Conservation (phyloP, 345 rosid genomes). For the Firmiana major region DNA sequence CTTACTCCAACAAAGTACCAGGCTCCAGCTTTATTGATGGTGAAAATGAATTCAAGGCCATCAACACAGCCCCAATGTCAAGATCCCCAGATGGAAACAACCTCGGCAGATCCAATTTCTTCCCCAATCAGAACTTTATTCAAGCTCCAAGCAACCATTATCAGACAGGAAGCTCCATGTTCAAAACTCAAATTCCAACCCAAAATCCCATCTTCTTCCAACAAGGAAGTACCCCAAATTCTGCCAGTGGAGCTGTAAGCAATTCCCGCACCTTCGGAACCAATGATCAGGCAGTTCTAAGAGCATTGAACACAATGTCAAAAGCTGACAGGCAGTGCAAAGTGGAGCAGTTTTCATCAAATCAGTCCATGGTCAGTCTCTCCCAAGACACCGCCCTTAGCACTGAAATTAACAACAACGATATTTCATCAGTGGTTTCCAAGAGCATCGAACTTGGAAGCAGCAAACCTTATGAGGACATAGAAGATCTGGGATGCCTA, state of each 20-base stretch:
- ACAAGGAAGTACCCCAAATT: conserved; percentile 6
- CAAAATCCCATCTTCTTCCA: conserved; percentile 18
- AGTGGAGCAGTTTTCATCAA: conserved; percentile 53
- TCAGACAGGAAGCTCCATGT: conserved; percentile 22
- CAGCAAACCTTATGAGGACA: conserved; percentile 7
- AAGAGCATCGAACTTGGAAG: conserved; percentile 31
- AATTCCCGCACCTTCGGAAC: neutral
- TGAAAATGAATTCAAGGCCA: conserved; percentile 28
- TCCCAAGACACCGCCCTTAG: conserved; percentile 66
- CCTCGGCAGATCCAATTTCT: neutral
- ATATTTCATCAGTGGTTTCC: conserved; percentile 46
- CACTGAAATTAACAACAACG: conserved; percentile 50
- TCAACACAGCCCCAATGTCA: neutral
- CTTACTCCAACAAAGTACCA: conserved; percentile 14
- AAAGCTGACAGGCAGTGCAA: conserved; percentile 33
- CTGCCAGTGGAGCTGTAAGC: conserved; percentile 1
- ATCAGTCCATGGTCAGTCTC: conserved; percentile 47
- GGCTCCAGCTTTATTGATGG: conserved; percentile 26
- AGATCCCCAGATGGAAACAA: conserved; percentile 21
- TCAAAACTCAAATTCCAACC: conserved; percentile 23
- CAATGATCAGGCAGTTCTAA: conserved; percentile 21
- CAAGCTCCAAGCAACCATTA: conserved; percentile 18
- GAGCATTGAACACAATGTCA: conserved; percentile 10
- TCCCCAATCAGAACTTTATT: neutral
- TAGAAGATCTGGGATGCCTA: conserved; percentile 35